These are phyloP conservation scores for Aspergillus udagawae DNA, from an alignment of 2,329 filamentous ascomycete species.

Conservation along the genomic window DNA sequence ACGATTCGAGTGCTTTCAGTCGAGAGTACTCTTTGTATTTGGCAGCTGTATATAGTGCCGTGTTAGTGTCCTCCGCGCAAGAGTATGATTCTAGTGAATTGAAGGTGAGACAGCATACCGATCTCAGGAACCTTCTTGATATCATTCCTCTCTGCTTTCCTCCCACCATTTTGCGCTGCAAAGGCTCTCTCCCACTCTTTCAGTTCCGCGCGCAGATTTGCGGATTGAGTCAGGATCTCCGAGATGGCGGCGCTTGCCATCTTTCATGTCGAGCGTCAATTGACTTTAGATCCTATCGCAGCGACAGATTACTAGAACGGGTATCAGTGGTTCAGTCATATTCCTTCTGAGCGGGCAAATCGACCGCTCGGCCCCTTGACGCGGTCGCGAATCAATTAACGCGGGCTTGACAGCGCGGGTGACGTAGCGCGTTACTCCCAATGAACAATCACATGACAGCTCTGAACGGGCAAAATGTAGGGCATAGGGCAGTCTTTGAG, in stretches of 20 bases:
- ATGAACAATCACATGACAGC: background rate
- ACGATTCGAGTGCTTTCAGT: slow-evolving; percentile 34
- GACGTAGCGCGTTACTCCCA: slow-evolving; percentile 20
- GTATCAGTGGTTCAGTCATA: background rate
- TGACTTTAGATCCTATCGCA: background rate
- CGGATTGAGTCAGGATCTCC: slow-evolving; percentile 25
- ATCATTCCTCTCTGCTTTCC: slow-evolving; percentile 44
- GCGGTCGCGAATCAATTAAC: slow-evolving; percentile 28
- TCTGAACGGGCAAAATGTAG: background rate
- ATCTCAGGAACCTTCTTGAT: slow-evolving; percentile 46
- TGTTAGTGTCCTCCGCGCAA: background rate
- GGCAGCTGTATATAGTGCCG: slow-evolving; percentile 26
- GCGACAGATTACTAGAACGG: background rate
- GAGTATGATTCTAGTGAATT: too few species aligned
- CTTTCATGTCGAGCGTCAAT: slow-evolving; percentile 14
- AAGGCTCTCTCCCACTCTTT: slow-evolving; percentile 48
- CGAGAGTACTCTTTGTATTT: slow-evolving; percentile 48
- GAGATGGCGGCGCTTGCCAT: slow-evolving; percentile 23
- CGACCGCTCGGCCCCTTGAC: slow-evolving; percentile 11
- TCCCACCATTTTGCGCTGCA: slow-evolving; percentile 38
- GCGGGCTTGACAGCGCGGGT: slow-evolving; percentile 15
- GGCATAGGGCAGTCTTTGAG: background rate
- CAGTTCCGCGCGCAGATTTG: slow-evolving; percentile 39
- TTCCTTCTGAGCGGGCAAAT: background rate
- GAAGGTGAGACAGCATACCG: slow-evolving; percentile 25